These are phyloP conservation scores for Hypoxylon trugodes DNA, from an alignment of 495 filamentous ascomycete genomes.

Conservation along the genomic window DNA sequence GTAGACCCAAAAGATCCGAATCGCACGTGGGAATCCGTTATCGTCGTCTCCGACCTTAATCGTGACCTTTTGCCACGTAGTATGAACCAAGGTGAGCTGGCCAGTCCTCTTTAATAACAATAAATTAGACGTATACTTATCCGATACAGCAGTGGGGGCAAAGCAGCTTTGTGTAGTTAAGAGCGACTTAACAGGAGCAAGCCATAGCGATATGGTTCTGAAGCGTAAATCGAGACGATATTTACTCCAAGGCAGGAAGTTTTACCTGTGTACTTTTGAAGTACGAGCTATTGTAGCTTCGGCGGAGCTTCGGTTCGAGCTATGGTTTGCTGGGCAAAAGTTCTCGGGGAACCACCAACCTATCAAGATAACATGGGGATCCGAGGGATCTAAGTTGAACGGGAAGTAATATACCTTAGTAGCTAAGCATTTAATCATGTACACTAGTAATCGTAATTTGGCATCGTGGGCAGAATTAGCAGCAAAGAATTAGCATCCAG, in stretches of 20 bases:
- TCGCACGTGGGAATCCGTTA: slow-evolving; percentile 53
- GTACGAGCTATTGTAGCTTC: slow-evolving; percentile 62
- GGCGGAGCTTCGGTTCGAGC: slow-evolving; percentile 64
- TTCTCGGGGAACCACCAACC: slow-evolving; percentile 59
- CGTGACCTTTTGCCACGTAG: slow-evolving; percentile 52
- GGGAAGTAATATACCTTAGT: not conserved
- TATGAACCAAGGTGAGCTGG: slow-evolving; percentile 46
- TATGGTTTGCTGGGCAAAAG: slow-evolving; percentile 59
- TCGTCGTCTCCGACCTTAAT: slow-evolving; percentile 59
- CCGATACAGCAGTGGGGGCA: slow-evolving; percentile 43
- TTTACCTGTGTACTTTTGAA: slow-evolving; percentile 60
- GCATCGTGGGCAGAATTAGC: not conserved
- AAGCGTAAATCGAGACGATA: slow-evolving; percentile 45
- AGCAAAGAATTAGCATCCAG: not conserved
- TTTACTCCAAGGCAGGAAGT: slow-evolving; percentile 52
- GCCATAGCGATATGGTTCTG: slow-evolving; percentile 45
- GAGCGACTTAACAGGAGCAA: slow-evolving; percentile 46
- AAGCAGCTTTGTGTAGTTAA: slow-evolving; percentile 52
- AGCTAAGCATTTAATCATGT: not conserved
- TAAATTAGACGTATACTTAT: slow-evolving; percentile 32
- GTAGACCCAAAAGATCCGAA: slow-evolving; percentile 50
- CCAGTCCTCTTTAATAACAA: slow-evolving; percentile 18
- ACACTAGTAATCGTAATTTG: not conserved
- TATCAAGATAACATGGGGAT: slow-evolving; percentile 60
- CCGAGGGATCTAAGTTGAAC: slow-evolving; percentile 36